Percentiles rank a stretch among this genome's conserved stretches.
Evolutionary conservation across 176 grass and related monocot species (phyloP).

Genomic region (sorghum (Sorghum bicolor)): Sorghum_bicolor_NCBIv3 NC_012876.2:1196001-1196500

Average conservation of each 20-base stretch:
- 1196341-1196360: conserved; percentile 95
- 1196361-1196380: conserved; percentile 89
- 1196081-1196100: conserved; percentile 1
- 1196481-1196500: conserved; percentile 15
- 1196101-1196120: background rate
- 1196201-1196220: conserved; percentile 94
- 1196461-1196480: conserved; percentile 40
- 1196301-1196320: conserved; percentile 39
- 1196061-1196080: conserved; percentile 1
- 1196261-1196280: background rate
- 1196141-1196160: conserved; percentile 91
- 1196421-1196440: conserved; percentile 4
- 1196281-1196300: background rate
- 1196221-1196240: conserved; percentile 64
- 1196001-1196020: background rate
- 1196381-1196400: conserved; percentile 58
- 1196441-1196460: background rate
- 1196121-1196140: conserved; percentile 68
- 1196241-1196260: conserved; percentile 17
- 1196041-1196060: background rate
- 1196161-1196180: conserved; percentile 91
- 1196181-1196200: conserved; percentile 72
- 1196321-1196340: conserved; percentile 73
- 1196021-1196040: background rate
- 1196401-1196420: conserved; percentile 30